These are phyloP conservation scores for Paramecium primaurelia DNA, from an alignment of 73 alveolate species.

Conservation along the genomic window DNA sequence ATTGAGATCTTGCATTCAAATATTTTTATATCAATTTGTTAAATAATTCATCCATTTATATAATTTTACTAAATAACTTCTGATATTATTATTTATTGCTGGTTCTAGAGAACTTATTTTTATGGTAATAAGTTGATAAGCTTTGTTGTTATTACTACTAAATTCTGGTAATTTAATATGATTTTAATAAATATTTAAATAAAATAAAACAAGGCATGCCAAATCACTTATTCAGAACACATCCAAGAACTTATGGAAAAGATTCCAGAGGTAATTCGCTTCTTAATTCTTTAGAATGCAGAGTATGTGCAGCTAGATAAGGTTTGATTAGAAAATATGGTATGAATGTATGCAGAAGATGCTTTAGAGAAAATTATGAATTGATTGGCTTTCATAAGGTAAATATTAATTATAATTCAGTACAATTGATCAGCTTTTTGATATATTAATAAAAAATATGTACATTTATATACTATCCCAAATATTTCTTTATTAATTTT, in stretches of 20 bases:
- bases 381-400: conserved; percentile 87
- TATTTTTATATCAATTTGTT: not conserved
- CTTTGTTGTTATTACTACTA: not conserved
- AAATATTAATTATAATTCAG: not conserved
- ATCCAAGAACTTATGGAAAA: conserved; percentile 94
- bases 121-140: not conserved
- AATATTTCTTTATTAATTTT: not conserved
- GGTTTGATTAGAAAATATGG: conserved; percentile 96
- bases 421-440: not conserved
- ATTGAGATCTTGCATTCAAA: not conserved
- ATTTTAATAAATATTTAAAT: conserved; percentile 32
- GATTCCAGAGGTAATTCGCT: conserved; percentile 79
- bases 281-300: conserved; percentile 65
- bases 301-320: conserved; percentile 89
- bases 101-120: not conserved
- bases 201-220: conserved; percentile 69
- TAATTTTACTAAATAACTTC: not conserved
- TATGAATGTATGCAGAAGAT: conserved; percentile 90
- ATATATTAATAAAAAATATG: not conserved
- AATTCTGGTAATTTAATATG: not conserved
- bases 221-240: conserved; percentile 84
- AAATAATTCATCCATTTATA: not conserved
- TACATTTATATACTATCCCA: not conserved
- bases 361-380: conserved; percentile 92
- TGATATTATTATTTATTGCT: not conserved